Base-by-base conservation (phyloP, 1,139 yeast genomes). In the Kurtzmaniella natalensis region DNA sequence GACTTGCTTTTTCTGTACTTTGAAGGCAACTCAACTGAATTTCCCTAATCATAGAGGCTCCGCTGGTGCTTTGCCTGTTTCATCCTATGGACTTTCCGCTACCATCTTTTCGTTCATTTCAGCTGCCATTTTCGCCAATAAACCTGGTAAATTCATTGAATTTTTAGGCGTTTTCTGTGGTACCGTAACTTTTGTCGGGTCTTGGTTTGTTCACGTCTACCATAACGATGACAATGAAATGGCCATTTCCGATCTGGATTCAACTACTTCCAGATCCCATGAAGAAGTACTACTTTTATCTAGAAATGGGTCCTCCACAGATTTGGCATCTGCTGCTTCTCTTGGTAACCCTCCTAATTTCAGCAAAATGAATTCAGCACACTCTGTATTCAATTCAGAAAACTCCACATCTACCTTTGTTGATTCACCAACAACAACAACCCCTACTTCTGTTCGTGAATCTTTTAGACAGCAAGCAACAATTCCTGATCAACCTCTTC, bases 41-140 rank as follows among this genome's bases (percentile, higher is more conserved):
- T 82, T 81, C 44, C 88, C 89, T 0, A 59, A 70, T 23, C 77
- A 80, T 47, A 64, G 82, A 45, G 92, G 92, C 13, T 68, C 78
- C 4, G 89, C 89, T 3, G 78, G 79, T 4, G 78, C 81, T 1
- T 59, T 73, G 15, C 83, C 83, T 1, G 79, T 76, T 3, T 67
- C 81, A 22, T 59, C 76, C 3, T 77, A 69, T 50, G 84, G 82
- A 0, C 55, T 77, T 38, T 57, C 70, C 2, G 74, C 74, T 10
- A 67, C 71, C 3, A 40, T 68, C 10, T 66, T 67, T 43, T 61
- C 71, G 3, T 40, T 70, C 1, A 46, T 76, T 11, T 66, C 80
- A 8, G 72, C 78, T 3, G 50, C 56, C 9, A 55, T 63, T 31
- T 77, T 68, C 42, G 54, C 55, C 13, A 64, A 63, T 28, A 50